Conservation (phyloP, 2,329 filamentous ascomycete species). For the Calonectria montana region DNA sequence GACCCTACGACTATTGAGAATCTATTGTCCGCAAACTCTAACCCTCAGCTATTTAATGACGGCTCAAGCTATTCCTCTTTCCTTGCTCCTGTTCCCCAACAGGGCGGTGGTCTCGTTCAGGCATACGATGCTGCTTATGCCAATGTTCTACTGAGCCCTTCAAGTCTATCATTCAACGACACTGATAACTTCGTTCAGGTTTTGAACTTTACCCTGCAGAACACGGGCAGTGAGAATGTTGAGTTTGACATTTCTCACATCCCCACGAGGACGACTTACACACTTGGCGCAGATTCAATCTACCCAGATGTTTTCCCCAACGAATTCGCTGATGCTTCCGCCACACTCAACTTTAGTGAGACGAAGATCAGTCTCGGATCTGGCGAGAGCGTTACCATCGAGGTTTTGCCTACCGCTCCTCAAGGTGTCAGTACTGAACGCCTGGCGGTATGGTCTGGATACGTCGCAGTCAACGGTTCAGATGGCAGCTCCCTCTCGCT, state of each 20-base stretch:
- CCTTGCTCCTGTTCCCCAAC: constrained; percentile 68
- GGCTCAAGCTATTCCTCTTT: constrained; percentile 49
- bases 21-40: constrained; percentile 62
- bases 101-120: constrained; percentile 70
- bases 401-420: constrained; percentile 58
- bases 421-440: constrained; percentile 44
- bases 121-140: constrained; percentile 69
- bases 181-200: constrained; percentile 64
- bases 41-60: constrained; percentile 61
- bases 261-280: constrained; percentile 65
- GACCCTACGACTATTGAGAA: constrained; percentile 63
- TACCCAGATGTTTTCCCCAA: constrained; percentile 59
- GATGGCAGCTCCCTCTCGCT: constrained; percentile 52
- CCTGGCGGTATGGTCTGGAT: constrained; percentile 57
- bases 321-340: constrained; percentile 52
- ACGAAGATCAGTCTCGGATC: constrained; percentile 57
- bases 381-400: constrained; percentile 56
- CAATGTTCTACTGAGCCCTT: constrained; percentile 63
- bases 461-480: constrained; percentile 53
- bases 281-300: constrained; percentile 49
- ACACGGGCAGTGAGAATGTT: constrained; percentile 60
- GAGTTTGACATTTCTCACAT: constrained; percentile 65
- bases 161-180: constrained; percentile 73
- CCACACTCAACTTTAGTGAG: constrained; percentile 55
- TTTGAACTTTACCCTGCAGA: constrained; percentile 66